Base-by-base conservation (phyloP, 2,329 filamentous ascomycete species). In the Penicillium sclerotigenum region DNA sequence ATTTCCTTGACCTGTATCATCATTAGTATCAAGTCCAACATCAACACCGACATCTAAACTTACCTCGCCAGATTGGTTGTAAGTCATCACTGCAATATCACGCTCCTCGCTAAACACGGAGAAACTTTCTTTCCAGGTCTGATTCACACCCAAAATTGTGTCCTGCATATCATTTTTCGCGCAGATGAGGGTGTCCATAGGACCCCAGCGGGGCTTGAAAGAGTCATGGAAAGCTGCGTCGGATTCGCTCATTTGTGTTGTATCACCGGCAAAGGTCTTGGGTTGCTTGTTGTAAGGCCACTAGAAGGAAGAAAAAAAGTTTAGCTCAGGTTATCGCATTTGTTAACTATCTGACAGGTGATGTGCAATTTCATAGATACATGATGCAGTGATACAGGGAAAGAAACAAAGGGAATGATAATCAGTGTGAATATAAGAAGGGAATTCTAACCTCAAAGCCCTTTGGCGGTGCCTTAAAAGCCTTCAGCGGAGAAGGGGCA, bases 381-480 rank as follows among this genome's bases (percentile, higher is more conserved):
- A 66, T 41, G 50, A 48, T 62, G 40, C 47, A 40, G 52, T 38
- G 40, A 24, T 13, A 51, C 73, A 84, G 80, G 82, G 79, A 72
- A 75, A 74, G 66, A 69, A 59, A 69, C 66, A 68, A 62, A 67
- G 66, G 66, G 64, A 75, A 75, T 74, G 73, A 41, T 29, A 47
- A 54, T 65, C 51, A 65, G 26, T 54, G 48, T 41, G 36, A 59
- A 62, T 61, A 57, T 46, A 72, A 79, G 75, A 45, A 52, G 48
- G 64, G 61, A 54, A 51, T 57, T 93, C 93, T 88, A 86, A 97
- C 94, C 92, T 97, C 87, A 75, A 93, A 89, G 71, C 89, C 88
- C 76, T 80, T 80, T 67, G 75, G 76, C 64, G 85, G 85, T 65
- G 79, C 77, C 63, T 79, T 79, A 67, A 82, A 81, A 52, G 80